phyloP scores from a whole-genome alignment of 768 basidiomycete species.

The Pholiota molesta region DNA sequence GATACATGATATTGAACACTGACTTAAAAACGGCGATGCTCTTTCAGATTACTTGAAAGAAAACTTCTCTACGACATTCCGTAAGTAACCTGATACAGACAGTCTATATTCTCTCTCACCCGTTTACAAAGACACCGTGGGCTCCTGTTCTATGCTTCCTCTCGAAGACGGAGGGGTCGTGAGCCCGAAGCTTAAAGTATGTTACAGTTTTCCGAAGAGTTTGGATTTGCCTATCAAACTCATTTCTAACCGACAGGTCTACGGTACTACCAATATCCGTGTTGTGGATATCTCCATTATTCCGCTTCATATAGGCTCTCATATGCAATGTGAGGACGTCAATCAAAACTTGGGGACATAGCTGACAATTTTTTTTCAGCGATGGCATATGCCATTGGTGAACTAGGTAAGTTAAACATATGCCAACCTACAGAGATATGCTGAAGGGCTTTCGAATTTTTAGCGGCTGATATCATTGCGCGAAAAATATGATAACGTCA shows the following conservation, averaged over 20 bases:
- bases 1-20: no score
- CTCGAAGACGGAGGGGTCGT: constrained; percentile 7
- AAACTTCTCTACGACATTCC: neutral
- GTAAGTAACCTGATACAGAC: neutral
- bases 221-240: neutral
- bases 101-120: neutral
- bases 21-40: no score
- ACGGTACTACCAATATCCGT: constrained; percentile 12
- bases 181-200: constrained; percentile 6
- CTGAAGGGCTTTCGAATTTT: neutral
- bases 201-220: neutral
- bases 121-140: constrained; percentile 1
- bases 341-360: neutral
- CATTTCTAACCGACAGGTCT: constrained; percentile 2
- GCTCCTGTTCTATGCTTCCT: constrained; percentile 13
- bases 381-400: constrained; percentile 2
- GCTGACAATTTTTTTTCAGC: neutral
- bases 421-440: neutral
- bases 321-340: constrained; percentile 7
- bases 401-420: neutral
- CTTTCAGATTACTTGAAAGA: neutral
- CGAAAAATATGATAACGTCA: neutral
- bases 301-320: constrained; percentile 11
- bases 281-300: constrained; percentile 15
- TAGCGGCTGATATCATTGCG: neutral